Percentiles rank a stretch among this genome's conserved stretches.
phyloP scores from a whole-genome alignment of 164 flowering plant genomes.

The Aristolochia contorta region DNA sequence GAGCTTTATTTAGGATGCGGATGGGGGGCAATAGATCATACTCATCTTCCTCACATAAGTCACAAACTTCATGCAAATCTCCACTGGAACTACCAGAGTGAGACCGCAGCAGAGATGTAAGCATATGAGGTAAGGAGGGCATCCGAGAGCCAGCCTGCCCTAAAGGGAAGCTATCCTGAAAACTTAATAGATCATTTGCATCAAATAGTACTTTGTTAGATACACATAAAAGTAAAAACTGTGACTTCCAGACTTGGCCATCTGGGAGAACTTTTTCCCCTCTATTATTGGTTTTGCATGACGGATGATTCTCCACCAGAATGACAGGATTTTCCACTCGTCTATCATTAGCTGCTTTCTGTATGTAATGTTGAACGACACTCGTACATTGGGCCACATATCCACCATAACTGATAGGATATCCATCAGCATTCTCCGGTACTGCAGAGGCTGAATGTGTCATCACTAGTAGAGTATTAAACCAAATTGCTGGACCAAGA shows the following conservation, averaged over 20 bases:
- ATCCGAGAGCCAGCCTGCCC: slow-evolving; percentile 39
- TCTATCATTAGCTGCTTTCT: slow-evolving; percentile 62
- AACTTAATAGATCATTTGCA: slow-evolving; percentile 53
- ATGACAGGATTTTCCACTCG: slow-evolving; percentile 74
- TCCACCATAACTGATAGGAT: slow-evolving; percentile 59
- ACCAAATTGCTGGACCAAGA: slow-evolving; percentile 86
- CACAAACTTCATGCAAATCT: slow-evolving; percentile 40
- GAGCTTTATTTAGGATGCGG: slow-evolving; percentile 59
- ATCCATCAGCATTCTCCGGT: slow-evolving; percentile 83
- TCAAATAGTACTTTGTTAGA: slow-evolving; percentile 80
- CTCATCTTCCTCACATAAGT: slow-evolving; percentile 61
- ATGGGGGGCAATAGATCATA: slow-evolving; percentile 87
- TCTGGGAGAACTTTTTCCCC: slow-evolving; percentile 83
- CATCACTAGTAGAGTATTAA: slow-evolving; percentile 82
- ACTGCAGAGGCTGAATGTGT: slow-evolving; percentile 71
- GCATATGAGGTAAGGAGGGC: slow-evolving; percentile 92
- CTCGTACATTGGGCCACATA: slow-evolving; percentile 52
- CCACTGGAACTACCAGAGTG: slow-evolving; percentile 25
- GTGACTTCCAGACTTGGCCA: slow-evolving; percentile 79
- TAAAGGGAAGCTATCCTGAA: slow-evolving; percentile 46
- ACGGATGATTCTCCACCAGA: slow-evolving; percentile 81
- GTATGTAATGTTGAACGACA: slow-evolving; percentile 57
- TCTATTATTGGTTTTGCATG: slow-evolving; percentile 43
- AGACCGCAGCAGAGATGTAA: slow-evolving; percentile 66
- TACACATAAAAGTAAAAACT: slow-evolving; percentile 55